These are phyloP conservation scores for Penicillium manginii DNA, from an alignment of 495 filamentous ascomycete species.

Conservation along the genomic window DNA sequence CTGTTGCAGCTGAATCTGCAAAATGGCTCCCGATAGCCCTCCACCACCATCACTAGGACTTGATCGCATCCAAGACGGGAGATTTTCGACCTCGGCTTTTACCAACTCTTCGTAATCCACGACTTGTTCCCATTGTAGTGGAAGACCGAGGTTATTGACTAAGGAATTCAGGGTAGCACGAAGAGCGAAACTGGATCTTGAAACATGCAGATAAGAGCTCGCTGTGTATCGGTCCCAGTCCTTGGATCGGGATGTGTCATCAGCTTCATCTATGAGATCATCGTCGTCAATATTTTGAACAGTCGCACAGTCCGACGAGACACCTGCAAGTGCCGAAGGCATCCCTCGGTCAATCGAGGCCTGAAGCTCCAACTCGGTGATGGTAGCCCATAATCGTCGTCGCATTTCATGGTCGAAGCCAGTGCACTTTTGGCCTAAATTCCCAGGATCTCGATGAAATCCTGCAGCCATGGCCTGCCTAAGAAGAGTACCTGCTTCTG, in stretches of 20 bases:
- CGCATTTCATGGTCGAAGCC: conserved; percentile 55
- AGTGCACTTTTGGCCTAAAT: conserved; percentile 29
- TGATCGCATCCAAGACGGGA: conserved; percentile 24
- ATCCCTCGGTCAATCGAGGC: conserved; percentile 56
- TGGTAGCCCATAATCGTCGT: conserved; percentile 59
- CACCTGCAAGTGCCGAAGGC: conserved; percentile 51
- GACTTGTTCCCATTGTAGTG: conserved; percentile 29
- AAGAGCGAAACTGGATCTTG: conserved; percentile 24
- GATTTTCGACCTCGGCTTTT: conserved; percentile 23
- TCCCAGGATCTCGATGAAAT: conserved; percentile 58
- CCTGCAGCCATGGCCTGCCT: conserved; percentile 55
- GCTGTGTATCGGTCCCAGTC: conserved; percentile 17
- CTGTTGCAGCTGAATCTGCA: conserved; percentile 34
- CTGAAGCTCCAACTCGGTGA: conserved; percentile 57
- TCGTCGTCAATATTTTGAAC: conserved; percentile 56
- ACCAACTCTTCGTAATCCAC: conserved; percentile 32
- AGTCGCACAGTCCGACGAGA: conserved; percentile 53
- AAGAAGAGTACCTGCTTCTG: conserved; percentile 50
- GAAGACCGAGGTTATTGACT: conserved; percentile 31
- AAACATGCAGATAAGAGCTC: conserved; percentile 29
- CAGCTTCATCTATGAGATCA: conserved; percentile 9
- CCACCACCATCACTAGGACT: not conserved
- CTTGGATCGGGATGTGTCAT: conserved; percentile 37
- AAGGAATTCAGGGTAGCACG: conserved; percentile 31
- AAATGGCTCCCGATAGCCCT: conserved; percentile 15